These are phyloP conservation scores for Triangularia setosa DNA, from an alignment of 2,329 filamentous ascomycete genomes.

Conservation along the genomic window DNA sequence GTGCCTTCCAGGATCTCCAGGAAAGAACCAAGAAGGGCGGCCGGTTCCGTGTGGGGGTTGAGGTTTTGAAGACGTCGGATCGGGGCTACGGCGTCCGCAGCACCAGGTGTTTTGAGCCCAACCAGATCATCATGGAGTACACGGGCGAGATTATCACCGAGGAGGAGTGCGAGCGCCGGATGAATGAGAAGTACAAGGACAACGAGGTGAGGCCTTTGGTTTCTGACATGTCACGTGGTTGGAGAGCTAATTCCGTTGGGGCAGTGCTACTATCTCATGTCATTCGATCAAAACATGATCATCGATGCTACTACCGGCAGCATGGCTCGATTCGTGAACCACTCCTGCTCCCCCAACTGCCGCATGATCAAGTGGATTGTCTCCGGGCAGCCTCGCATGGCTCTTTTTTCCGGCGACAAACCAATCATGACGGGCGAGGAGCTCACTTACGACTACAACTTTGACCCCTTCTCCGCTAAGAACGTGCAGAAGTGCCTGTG, in stretches of 20 bases:
- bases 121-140: conserved; percentile 98
- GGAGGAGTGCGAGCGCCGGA: conserved; percentile 85
- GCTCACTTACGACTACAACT: conserved; percentile 87
- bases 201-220: conserved; percentile 64
- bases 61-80: conserved; percentile 86
- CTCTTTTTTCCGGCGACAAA: conserved; percentile 84
- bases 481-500: conserved; percentile 65
- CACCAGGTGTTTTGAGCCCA: conserved; percentile 79
- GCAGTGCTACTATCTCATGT: conserved; percentile 97
- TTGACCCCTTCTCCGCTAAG: conserved; percentile 65
- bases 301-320: conserved; percentile 95
- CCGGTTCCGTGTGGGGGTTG: conserved; percentile 87
- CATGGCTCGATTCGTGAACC: conserved; percentile 96
- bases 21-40: conserved; percentile 72
- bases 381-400: conserved; percentile 89
- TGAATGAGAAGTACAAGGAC: conserved; percentile 90
- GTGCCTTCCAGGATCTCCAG: conserved; percentile 77
- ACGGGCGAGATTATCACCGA: conserved; percentile 97
- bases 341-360: conserved; percentile 94
- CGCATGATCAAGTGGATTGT: conserved; percentile 98
- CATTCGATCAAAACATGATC: conserved; percentile 97
- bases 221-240: conserved; percentile 10
- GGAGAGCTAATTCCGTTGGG: conserved; percentile 6
- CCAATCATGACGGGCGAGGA: conserved; percentile 95
- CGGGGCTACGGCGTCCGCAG: conserved; percentile 88